Evolutionary conservation across 768 basidiomycete species (phyloP).

Genomic region (Rossbeevera mucosa): DNA sequence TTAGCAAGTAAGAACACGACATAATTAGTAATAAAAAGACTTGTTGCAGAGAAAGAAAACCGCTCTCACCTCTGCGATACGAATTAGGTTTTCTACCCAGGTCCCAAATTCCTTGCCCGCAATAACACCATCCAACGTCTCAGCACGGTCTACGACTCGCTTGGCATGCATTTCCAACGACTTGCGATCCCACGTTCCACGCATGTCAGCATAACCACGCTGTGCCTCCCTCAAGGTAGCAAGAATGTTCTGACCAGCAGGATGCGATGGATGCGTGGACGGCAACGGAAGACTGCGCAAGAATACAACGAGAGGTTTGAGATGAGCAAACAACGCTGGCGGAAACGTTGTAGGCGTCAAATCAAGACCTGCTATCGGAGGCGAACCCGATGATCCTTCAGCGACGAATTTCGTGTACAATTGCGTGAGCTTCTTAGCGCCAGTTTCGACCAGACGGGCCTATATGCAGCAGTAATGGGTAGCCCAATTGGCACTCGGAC

Average conservation of each 20-base stretch:
- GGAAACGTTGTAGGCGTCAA: slow-evolving; percentile 54
- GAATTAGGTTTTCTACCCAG: slow-evolving; percentile 64
- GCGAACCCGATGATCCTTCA: slow-evolving; percentile 75
- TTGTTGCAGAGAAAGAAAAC: neutral
- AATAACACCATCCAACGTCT: slow-evolving; percentile 58
- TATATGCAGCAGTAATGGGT: slow-evolving; percentile 7
- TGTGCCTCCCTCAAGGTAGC: slow-evolving; percentile 71
- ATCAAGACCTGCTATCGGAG: slow-evolving; percentile 56
- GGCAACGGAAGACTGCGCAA: slow-evolving; percentile 72
- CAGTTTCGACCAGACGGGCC: slow-evolving; percentile 78
- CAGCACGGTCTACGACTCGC: slow-evolving; percentile 64
- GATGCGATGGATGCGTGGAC: slow-evolving; percentile 78
- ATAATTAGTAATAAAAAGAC: neutral
- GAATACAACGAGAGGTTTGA: slow-evolving; percentile 63
- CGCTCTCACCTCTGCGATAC: slow-evolving; percentile 60
- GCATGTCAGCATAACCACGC: slow-evolving; percentile 81
- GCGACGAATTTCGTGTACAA: slow-evolving; percentile 86
- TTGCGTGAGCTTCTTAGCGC: slow-evolving; percentile 76
- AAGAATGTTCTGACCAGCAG: slow-evolving; percentile 61
- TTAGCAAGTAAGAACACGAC: slow-evolving; percentile 30
- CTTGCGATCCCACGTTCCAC: slow-evolving; percentile 72
- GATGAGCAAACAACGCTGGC: slow-evolving; percentile 43
- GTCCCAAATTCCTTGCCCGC: slow-evolving; percentile 68
- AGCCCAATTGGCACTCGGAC: neutral
- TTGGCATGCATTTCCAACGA: slow-evolving; percentile 70